phyloP scores from a whole-genome alignment of 768 basidiomycete genomes.

The Mycena olivaceomarginata region DNA sequence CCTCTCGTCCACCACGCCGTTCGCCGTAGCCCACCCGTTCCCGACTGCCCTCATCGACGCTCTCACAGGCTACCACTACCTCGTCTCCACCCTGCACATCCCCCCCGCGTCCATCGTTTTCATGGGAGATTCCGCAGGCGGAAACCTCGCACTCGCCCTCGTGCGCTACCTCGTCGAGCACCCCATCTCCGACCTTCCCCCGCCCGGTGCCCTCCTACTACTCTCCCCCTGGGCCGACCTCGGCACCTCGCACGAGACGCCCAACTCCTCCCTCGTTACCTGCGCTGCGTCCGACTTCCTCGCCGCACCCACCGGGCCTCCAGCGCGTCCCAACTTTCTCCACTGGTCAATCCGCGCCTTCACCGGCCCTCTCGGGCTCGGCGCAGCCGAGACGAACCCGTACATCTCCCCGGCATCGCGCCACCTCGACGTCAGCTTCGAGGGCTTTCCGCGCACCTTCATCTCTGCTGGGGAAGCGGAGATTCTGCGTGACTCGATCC shows the following conservation, averaged over 20 bases:
- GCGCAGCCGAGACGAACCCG: neutral
- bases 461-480: neutral
- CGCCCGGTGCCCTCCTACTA: slow-evolving; percentile 69
- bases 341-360: neutral
- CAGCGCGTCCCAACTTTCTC: neutral
- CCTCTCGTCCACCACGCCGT: slow-evolving; percentile 68
- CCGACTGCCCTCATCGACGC: slow-evolving; percentile 86
- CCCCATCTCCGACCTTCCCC: slow-evolving; percentile 59
- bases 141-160: slow-evolving; percentile 80
- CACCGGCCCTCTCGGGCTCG: neutral
- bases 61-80: slow-evolving; percentile 83
- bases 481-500: neutral
- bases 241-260: neutral
- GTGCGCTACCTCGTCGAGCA: slow-evolving; percentile 78
- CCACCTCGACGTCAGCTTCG: neutral
- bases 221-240: slow-evolving; percentile 74
- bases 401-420: neutral
- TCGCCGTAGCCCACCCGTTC: slow-evolving; percentile 72
- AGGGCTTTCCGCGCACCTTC: neutral
- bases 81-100: slow-evolving; percentile 75
- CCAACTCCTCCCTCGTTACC: neutral
- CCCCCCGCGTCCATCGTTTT: slow-evolving; percentile 77
- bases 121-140: slow-evolving; percentile 89
- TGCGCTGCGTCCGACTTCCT: neutral
- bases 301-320: neutral